Evolutionary conservation across 1,284 basidiomycete genomes (phyloP).

Genomic region (Sanghuangporus sanghuang): DNA sequence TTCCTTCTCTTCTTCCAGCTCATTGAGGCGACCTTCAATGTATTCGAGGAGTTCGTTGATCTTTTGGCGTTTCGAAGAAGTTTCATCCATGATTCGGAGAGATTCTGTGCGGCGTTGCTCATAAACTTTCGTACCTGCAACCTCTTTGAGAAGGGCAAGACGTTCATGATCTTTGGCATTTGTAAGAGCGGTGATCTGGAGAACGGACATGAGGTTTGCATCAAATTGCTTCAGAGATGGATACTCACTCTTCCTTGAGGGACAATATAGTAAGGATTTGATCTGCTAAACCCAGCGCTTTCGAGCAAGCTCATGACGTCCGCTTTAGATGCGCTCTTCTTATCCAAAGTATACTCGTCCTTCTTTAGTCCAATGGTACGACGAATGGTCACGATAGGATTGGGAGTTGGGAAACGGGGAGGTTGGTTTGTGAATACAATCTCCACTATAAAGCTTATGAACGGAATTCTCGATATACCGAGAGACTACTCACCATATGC

Average conservation of each 20-base stretch:
- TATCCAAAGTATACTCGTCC: conserved; percentile 97
- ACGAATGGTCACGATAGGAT: conserved; percentile 80
- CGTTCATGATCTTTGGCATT: conserved; percentile 97
- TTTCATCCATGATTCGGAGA: conserved; percentile 94
- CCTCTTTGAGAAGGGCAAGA: conserved; percentile 91
- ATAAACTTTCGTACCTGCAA: conserved; percentile 97
- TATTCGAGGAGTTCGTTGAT: conserved; percentile 88
- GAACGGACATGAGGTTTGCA: not conserved
- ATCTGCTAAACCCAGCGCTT: conserved; percentile 93
- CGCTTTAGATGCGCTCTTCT: conserved; percentile 92
- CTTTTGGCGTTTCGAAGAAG: conserved; percentile 87
- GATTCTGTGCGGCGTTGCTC: conserved; percentile 93
- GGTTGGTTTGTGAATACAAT: conserved; percentile 89
- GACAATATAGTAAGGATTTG: conserved; percentile 99
- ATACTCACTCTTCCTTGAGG: conserved; percentile 89
- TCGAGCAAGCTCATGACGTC: conserved; percentile 97
- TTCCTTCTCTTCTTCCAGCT: conserved; percentile 96
- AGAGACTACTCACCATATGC: conserved; percentile 68
- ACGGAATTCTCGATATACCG: not conserved
- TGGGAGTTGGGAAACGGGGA: conserved; percentile 86
- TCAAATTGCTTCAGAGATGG: not conserved
- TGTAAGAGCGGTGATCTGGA: conserved; percentile 90
- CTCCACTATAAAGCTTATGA: conserved; percentile 47
- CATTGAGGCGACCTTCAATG: conserved; percentile 85
- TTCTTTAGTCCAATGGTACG: conserved; percentile 97